Conservation (phyloP, 2,329 filamentous ascomycete species). For the Lomentospora prolificans region DNA sequence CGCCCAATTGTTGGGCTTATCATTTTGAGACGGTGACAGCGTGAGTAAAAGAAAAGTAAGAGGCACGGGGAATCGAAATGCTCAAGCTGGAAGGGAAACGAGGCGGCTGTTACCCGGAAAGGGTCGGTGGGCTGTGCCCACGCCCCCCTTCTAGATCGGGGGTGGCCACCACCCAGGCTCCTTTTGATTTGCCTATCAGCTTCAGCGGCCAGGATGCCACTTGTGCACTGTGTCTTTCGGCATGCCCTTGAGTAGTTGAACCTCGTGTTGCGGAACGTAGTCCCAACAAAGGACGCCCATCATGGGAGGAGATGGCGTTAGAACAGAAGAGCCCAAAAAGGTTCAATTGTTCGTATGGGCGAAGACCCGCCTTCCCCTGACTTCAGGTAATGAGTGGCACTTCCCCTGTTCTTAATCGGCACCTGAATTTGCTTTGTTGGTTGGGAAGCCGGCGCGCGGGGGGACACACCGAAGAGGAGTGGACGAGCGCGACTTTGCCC, state of each 20-base stretch:
- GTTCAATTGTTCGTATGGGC: too few relatives aligned
- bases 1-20: not conserved
- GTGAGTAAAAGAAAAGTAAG: not conserved
- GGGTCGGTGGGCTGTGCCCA: not conserved
- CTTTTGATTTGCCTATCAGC: not conserved
- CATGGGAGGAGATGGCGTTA: not conserved
- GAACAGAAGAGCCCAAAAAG: not conserved
- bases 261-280: not conserved
- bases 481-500: too few relatives aligned
- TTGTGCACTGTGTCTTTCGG: slow-evolving; percentile 2
- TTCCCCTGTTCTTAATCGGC: too few relatives aligned
- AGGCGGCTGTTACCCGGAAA: not conserved
- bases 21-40: not conserved
- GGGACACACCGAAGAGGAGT: too few relatives aligned
- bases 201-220: not conserved
- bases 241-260: not conserved
- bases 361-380: too few relatives aligned
- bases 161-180: too few relatives aligned
- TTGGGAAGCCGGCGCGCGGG: too few relatives aligned
- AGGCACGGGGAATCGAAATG: not conserved
- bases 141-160: not conserved
- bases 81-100: not conserved
- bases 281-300: not conserved
- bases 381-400: too few relatives aligned
- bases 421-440: too few relatives aligned